Percentiles rank a stretch among this genome's conserved stretches.
phyloP scores from a whole-genome alignment of 257 asterid species.

The Apocynum venetum region DNA sequence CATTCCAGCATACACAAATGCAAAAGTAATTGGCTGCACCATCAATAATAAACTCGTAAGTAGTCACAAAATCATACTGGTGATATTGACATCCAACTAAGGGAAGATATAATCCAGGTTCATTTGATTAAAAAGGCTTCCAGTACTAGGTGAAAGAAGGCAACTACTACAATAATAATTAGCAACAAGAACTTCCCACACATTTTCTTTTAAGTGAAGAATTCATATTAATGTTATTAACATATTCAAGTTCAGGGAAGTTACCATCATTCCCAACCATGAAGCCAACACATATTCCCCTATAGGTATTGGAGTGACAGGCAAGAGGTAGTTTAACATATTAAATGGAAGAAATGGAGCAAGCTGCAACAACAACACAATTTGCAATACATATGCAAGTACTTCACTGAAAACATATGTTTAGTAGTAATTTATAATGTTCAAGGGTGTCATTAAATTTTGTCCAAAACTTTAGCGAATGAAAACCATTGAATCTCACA shows the following conservation, averaged over 20 bases:
- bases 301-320: too few relatives aligned
- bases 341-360: too few relatives aligned
- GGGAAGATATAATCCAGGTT: neutral
- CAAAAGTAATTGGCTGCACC: conserved; percentile 66
- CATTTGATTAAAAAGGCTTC: neutral
- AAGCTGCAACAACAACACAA: conserved; percentile 88
- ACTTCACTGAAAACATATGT: too few relatives aligned
- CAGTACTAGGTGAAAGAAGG: too few relatives aligned
- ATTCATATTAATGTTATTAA: neutral
- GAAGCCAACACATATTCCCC: too few relatives aligned
- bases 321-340: too few relatives aligned
- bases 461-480: too few relatives aligned
- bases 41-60: conserved; percentile 14
- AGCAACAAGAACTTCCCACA: neutral
- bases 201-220: too few relatives aligned
- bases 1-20: conserved; percentile 92
- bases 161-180: neutral
- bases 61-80: neutral
- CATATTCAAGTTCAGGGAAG: neutral
- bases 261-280: conserved; percentile 99
- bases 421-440: too few relatives aligned
- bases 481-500: too few relatives aligned
- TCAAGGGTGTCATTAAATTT: too few relatives aligned
- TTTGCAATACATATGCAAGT: conserved; percentile 41
- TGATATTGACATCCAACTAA: neutral